phyloP scores from a whole-genome alignment of 2,329 filamentous ascomycete species.

The Sordariomycetes sp. region DNA sequence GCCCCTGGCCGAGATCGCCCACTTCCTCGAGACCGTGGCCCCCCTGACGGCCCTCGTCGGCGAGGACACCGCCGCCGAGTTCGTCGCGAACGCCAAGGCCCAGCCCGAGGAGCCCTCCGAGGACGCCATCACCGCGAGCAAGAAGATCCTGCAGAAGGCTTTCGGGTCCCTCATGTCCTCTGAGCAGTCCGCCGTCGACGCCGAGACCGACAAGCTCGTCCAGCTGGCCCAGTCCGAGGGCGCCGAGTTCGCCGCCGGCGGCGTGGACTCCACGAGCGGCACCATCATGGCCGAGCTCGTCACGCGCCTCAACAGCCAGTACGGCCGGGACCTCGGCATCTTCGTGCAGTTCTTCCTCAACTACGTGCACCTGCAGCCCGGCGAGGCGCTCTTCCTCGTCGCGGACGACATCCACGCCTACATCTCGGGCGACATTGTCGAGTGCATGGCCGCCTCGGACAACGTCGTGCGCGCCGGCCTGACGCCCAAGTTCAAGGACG shows the following conservation, averaged over 20 bases:
- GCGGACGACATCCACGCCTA: constrained; percentile 98
- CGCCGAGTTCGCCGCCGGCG: constrained; percentile 62
- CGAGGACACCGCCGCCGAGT: constrained; percentile 46
- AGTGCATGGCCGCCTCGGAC: constrained; percentile 98
- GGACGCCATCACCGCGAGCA: constrained; percentile 37
- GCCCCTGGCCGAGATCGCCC: constrained; percentile 72
- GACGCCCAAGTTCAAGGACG: constrained; percentile 97
- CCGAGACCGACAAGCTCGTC: constrained; percentile 58
- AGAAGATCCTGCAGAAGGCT: constrained; percentile 66
- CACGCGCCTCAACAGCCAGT: constrained; percentile 66
- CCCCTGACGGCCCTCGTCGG: constrained; percentile 58
- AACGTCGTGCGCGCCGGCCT: constrained; percentile 96
- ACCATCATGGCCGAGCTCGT: constrained; percentile 69
- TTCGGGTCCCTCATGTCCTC: constrained; percentile 79
- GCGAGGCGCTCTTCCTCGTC: constrained; percentile 91
- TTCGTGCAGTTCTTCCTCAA: constrained; percentile 98
- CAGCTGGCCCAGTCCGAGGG: constrained; percentile 58
- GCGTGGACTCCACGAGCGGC: constrained; percentile 56
- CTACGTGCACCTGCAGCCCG: constrained; percentile 76
- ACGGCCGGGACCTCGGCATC: constrained; percentile 81
- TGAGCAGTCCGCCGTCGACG: constrained; percentile 41
- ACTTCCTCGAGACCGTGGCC: constrained; percentile 56
- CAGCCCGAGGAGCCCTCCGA: constrained; percentile 29
- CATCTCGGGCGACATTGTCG: constrained; percentile 85
- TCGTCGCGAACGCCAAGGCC: constrained; percentile 33